Evolutionary conservation across 108 stramenopile genomes (phyloP), one percentile per base, ranked within the genome.

Genomic region (Craspedostauros australis): DNA sequence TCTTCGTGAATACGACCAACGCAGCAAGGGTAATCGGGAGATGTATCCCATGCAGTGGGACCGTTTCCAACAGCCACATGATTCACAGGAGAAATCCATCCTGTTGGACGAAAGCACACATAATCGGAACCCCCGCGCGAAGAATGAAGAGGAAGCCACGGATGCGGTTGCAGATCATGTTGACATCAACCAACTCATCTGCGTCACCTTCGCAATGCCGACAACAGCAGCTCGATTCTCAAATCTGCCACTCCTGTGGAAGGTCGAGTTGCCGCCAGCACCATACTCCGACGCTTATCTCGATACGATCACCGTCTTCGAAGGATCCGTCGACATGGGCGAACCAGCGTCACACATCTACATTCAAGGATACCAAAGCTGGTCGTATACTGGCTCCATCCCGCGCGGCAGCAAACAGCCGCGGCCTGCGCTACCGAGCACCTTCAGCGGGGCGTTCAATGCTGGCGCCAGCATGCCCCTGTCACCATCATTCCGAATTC

Each of bases 351-450:
- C 91, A 4, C 79, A 88, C 54, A 74, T 84, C 12, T 92, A 86
- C 54, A 68, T 92, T 24, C 69, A 92, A 51, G 91, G 91, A 21
- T 92, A 82, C 66, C 91, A 92, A 55, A 74, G 72, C 47, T 92
- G 91, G 91, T 82, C 80, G 1, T 92, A 81, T 67, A 55, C 84
- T 23, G 91, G 91, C 39, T 71, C 73, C 34, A 66, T 92, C 18
- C 65, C 62, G 26, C 72, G 75, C 54, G 91, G 91, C 40, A 64
- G 83, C 11, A 34, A 52, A 7, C 91, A 92, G 52, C 91, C 91
- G 0, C 65, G 46, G 45, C 58, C 75, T 46, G 91, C 91, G 39
- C 74, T 92, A 81, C 84, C 84, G 0, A 54, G 77, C 42, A 27
- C 84, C n/a, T 77, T 80, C 33, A 77, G 75, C 38, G 53, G 45